Percentiles rank a stretch among this genome's conserved stretches.
phyloP scores from a whole-genome alignment of 768 basidiomycete species.

The Amanita brunnescens region DNA sequence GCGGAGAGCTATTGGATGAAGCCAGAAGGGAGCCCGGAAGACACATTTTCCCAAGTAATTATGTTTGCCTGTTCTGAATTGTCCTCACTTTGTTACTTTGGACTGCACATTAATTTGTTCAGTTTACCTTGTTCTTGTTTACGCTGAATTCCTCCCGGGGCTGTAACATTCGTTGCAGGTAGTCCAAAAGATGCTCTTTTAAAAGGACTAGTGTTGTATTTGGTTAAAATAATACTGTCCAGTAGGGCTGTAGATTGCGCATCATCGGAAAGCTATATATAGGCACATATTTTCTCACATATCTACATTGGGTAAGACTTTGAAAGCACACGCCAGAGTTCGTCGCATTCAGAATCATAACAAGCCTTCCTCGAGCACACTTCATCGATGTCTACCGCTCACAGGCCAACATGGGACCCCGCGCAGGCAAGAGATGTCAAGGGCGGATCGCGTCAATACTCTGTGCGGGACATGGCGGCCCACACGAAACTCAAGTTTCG shows the following conservation, averaged over 20 bases:
- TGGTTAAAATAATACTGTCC: no score
- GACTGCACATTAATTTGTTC: not conserved
- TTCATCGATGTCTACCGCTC: conserved; percentile 72
- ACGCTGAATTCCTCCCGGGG: no score
- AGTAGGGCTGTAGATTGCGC: no score
- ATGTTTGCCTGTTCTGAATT: conserved; percentile 64
- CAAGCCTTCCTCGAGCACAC: no score
- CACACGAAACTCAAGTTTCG: conserved; percentile 99
- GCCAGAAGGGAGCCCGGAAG: conserved; percentile 57
- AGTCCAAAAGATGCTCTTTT: no score
- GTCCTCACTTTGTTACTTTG: not conserved
- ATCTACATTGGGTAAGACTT: no score
- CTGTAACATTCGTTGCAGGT: no score
- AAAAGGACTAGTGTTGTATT: no score
- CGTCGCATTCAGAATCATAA: no score
- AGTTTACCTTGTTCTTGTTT: not conserved
- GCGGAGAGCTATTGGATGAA: conserved; percentile 76
- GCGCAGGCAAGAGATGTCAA: conserved; percentile 90
- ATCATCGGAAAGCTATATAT: no score
- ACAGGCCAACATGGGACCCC: conserved; percentile 96
- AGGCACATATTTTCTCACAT: no score
- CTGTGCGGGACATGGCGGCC: conserved; percentile 87
- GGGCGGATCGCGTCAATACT: conserved; percentile 87
- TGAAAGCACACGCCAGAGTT: no score
- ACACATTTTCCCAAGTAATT: conserved; percentile 84